These are phyloP conservation scores for Colletotrichum viniferum DNA, from an alignment of 2,329 filamentous ascomycete genomes.

Conservation along the genomic window DNA sequence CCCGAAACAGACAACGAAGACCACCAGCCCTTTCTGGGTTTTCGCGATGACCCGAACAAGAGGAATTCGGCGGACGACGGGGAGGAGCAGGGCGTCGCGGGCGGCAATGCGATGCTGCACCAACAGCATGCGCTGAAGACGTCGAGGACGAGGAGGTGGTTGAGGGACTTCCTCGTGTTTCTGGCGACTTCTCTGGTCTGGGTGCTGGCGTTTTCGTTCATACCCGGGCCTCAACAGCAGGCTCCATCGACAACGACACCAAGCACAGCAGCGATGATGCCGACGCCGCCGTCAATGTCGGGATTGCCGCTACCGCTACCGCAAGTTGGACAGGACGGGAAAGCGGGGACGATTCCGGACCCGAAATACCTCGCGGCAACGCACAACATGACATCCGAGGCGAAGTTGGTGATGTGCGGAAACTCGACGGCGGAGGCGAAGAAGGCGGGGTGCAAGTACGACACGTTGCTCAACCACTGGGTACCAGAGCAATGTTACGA, in stretches of 20 bases:
- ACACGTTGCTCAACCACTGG: conserved; percentile 29
- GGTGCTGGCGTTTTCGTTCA: conserved; percentile 19
- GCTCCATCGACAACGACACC: not conserved
- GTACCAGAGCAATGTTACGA: conserved; percentile 27
- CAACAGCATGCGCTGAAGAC: not conserved
- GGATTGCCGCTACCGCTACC: not conserved
- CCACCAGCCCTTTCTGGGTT: conserved; percentile 8
- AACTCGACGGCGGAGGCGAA: conserved; percentile 23
- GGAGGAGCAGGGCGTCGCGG: not conserved
- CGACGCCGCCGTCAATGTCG: not conserved
- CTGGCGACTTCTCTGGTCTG: conserved; percentile 25
- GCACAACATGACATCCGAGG: conserved; percentile 26
- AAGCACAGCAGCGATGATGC: not conserved
- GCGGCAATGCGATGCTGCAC: not conserved
- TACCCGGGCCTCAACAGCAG: not conserved
- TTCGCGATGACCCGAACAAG: not conserved
- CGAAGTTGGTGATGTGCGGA: conserved; percentile 24
- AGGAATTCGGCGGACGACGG: not conserved
- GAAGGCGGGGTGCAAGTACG: conserved; percentile 24
- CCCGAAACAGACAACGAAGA: not conserved
- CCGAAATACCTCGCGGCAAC: not conserved
- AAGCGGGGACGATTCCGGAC: not conserved
- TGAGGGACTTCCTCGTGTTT: not conserved
- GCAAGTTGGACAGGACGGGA: not conserved
- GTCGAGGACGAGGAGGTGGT: not conserved